These are phyloP conservation scores for Fusarium circinatum DNA, from an alignment of 2,329 filamentous ascomycete genomes.

Conservation along the genomic window DNA sequence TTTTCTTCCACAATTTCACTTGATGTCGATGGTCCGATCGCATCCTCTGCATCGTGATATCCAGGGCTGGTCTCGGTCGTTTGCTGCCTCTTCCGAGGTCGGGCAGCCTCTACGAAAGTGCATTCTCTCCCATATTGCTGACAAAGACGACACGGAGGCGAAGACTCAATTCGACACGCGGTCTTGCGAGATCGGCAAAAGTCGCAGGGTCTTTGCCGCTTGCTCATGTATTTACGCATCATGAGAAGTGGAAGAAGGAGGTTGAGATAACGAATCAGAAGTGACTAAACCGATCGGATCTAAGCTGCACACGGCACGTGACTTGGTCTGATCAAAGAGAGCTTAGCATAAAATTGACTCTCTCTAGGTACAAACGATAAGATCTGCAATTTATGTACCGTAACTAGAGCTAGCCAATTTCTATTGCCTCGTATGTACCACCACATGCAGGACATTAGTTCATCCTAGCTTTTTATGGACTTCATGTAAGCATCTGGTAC, in stretches of 20 bases:
- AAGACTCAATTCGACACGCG: neutral
- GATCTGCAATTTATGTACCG: too few relatives aligned
- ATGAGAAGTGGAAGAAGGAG: neutral
- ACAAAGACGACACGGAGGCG: neutral
- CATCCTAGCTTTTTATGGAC: too few relatives aligned
- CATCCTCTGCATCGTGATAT: rapidly evolving
- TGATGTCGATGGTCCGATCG: rapidly evolving
- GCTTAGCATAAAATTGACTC: too few relatives aligned
- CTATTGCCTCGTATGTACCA: too few relatives aligned
- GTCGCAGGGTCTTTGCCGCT: constrained; percentile 7
- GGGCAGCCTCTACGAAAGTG: neutral
- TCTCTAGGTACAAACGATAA: too few relatives aligned
- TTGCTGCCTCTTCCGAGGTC: neutral
- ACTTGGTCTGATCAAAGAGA: neutral
- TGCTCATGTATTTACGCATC: constrained; percentile 18
- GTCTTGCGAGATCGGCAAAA: constrained; percentile 3
- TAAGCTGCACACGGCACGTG: neutral
- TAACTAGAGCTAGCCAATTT: too few relatives aligned
- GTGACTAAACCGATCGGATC: neutral
- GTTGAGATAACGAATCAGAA: neutral
- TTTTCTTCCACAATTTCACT: rapidly evolving
- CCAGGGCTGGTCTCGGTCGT: neutral
- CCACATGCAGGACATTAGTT: too few relatives aligned
- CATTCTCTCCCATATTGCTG: neutral
- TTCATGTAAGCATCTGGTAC: too few relatives aligned